phyloP scores from a whole-genome alignment of 352 stramenopile species.

The Phytophthora vignae region DNA sequence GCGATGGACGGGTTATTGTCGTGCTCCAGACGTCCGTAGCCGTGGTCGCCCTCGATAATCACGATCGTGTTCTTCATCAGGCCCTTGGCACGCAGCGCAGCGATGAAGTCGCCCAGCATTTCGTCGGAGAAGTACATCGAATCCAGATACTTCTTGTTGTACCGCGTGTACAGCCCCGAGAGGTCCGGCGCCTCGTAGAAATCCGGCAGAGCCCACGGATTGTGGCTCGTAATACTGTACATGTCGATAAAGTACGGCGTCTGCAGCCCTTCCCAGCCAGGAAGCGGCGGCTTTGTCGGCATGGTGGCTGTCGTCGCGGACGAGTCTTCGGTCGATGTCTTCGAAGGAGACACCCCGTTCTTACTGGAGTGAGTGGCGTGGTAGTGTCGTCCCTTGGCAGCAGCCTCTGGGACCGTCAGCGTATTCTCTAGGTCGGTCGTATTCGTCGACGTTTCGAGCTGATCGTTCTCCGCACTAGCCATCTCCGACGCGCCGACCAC shows the following conservation, averaged over 20 bases:
- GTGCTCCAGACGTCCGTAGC: conserved; percentile 72
- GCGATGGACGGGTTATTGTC: conserved; percentile 72
- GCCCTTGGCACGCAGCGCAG: conserved; percentile 51
- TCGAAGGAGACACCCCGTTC: conserved; percentile 3
- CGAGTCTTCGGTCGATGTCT: conserved; percentile 7
- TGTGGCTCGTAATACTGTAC: conserved; percentile 82
- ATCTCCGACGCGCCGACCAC: neutral
- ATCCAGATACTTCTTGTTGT: conserved; percentile 78
- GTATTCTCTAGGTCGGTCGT: conserved; percentile 14
- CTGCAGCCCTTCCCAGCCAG: conserved; percentile 65
- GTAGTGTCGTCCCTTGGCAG: conserved; percentile 39
- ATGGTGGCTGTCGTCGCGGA: conserved; percentile 12
- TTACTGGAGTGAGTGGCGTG: conserved; percentile 16
- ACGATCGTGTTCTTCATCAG: conserved; percentile 83
- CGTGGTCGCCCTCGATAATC: conserved; percentile 74
- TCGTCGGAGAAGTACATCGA: conserved; percentile 76
- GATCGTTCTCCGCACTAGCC: neutral
- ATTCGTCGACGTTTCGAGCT: conserved; percentile 17
- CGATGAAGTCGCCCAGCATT: conserved; percentile 71
- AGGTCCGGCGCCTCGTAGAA: conserved; percentile 61
- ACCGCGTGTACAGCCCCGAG: conserved; percentile 61
- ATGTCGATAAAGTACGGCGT: conserved; percentile 83
- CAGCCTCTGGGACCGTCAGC: conserved; percentile 18
- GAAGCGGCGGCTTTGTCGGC: conserved; percentile 30
- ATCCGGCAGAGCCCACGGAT: conserved; percentile 61